Base-by-base conservation (phyloP, 75 land plant genomes). In the Larix kaempferi region DNA sequence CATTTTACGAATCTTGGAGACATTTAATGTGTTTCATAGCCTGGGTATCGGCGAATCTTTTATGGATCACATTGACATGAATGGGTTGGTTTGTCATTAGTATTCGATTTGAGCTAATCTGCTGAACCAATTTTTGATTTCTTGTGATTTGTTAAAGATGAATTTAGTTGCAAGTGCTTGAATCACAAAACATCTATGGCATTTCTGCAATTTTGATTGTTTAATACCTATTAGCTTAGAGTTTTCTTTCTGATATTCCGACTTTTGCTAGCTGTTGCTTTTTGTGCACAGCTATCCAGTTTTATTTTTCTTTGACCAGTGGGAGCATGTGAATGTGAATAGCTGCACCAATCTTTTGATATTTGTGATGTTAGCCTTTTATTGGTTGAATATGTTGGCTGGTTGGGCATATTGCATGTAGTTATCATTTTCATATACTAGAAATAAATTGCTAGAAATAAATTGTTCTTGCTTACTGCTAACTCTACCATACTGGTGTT, bases 391-490 rank as follows among this genome's bases (percentile, higher is more conserved):
- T 25, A 25, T 62, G 65, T 62, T 62, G 65, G 16, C 5, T 33
- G 2, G 72, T n/a, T 37, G 23, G 72, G 52, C 12, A 41, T 49
- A 49, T 69, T 39, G 71, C 23, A 16, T 33, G 39, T 37, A 15
- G 29, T 33, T 65, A 69, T 41, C 10, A 8, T 69, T 41, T 69
- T 69, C 19, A 6, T 69, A 21, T 44, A 3, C 41, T 33, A 59
- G n/a, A 75, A 75, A 25, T 75, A 59, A 19, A n/a, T 56, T 56
- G 55, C 41, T 33, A 59, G n/a, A 75, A 75, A 25, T 75, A 59
- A 19, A n/a, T 56, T 56, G 55, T 63, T 59, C 71, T 49, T 49
- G 54, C 12, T 49, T 75, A 67, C 19, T 16, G 61, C 39, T 54
- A 29, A 75, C 33, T 13, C 19, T 61, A 29, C 26, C 22, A 23